These are phyloP conservation scores for Tulasnella sp. DNA, from an alignment of 768 basidiomycete genomes.

Conservation along the genomic window DNA sequence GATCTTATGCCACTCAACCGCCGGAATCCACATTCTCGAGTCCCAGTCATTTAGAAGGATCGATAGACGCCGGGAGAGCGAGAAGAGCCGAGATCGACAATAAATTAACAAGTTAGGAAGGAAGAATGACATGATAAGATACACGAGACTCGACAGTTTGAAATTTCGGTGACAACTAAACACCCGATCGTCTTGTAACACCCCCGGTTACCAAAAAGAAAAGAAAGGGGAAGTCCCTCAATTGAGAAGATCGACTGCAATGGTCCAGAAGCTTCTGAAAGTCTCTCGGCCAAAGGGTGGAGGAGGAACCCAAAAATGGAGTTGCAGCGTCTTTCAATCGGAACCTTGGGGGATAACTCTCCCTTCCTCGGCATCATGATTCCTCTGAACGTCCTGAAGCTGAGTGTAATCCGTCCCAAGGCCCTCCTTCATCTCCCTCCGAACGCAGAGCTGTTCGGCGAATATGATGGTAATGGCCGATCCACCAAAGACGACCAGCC, in stretches of 20 bases:
- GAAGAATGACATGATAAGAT: background rate
- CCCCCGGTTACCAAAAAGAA: no score
- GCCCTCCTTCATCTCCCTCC: constrained; percentile 83
- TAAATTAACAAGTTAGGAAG: background rate
- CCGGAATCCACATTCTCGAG: background rate
- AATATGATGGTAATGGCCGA: constrained; percentile 66
- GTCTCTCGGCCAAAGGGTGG: background rate
- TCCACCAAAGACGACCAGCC: constrained; percentile 67
- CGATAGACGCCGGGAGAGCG: background rate
- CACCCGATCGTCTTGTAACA: background rate
- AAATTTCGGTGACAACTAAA: background rate
- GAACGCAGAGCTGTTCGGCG: constrained; percentile 88
- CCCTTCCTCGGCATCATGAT: constrained; percentile 12
- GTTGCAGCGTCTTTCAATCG: background rate
- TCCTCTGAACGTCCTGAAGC: background rate
- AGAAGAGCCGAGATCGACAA: background rate
- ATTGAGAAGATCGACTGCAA: background rate
- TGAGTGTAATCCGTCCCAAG: constrained; percentile 31
- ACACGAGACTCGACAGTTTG: background rate
- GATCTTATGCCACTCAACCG: background rate
- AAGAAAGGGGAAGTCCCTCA: no score
- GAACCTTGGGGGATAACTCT: background rate
- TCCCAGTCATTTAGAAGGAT: background rate
- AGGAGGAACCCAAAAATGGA: background rate
- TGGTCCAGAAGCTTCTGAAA: background rate